These are phyloP conservation scores for Suhomyces kilbournensis DNA, from an alignment of 805 yeast species.

Conservation along the genomic window DNA sequence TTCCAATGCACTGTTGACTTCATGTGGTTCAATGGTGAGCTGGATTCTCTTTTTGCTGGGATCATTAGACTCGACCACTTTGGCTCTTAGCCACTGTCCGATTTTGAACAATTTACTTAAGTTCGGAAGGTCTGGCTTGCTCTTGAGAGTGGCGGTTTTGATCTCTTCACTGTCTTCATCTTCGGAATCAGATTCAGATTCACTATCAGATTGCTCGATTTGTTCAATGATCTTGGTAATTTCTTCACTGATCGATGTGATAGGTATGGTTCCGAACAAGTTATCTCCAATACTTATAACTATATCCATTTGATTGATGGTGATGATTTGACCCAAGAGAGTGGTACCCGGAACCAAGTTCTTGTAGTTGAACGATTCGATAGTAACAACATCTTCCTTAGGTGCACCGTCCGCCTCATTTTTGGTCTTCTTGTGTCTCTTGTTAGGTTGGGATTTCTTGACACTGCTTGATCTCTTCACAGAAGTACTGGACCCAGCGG, in stretches of 20 bases:
- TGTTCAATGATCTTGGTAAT: constrained; percentile 57
- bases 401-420: constrained; percentile 16
- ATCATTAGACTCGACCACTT: constrained; percentile 54
- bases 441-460: constrained; percentile 23
- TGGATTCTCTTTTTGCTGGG: constrained; percentile 60
- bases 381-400: constrained; percentile 38
- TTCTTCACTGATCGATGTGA: constrained; percentile 66
- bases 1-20: constrained; percentile 59
- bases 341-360: constrained; percentile 66
- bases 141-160: constrained; percentile 19
- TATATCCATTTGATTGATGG: constrained; percentile 60
- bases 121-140: constrained; percentile 50
- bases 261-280: constrained; percentile 73
- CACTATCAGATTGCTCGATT: constrained; percentile 41
- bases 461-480: constrained; percentile 27
- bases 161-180: constrained; percentile 32
- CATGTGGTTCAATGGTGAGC: constrained; percentile 69
- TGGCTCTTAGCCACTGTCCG: constrained; percentile 88
- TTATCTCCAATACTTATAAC: constrained; percentile 76
- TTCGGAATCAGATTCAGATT: constrained; percentile 40
- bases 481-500: constrained; percentile 27
- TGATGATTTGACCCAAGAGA: constrained; percentile 72
- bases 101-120: constrained; percentile 51
- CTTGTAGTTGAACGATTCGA: constrained; percentile 63
- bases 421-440: constrained; percentile 19